Evolutionary conservation across 2,329 filamentous ascomycete species (phyloP), one percentile per base, ranked within the genome.

Genomic region (Corynespora cassiicola): DNA sequence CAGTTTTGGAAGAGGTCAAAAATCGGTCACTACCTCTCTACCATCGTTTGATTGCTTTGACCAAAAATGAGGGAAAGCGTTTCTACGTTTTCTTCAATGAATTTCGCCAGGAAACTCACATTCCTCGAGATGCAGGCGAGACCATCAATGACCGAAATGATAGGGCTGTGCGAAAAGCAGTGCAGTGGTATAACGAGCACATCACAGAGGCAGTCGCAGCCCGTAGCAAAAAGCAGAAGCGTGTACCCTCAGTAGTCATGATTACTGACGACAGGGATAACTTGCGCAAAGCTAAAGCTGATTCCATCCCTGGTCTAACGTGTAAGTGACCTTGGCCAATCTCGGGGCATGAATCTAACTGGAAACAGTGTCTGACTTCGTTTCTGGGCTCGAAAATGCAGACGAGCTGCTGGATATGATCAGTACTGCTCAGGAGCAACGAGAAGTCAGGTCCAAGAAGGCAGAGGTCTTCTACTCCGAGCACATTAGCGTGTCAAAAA

Each of bases 61-160:
- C 91, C 24, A 95, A 92, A 71, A 96, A 92, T 61, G 90, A 96
- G 58, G 90, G 95, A 52, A 99, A 99, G 76, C 84, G 92, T 37
- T 97, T 96, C 66, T 96, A 97, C 63, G 89, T 99, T 35, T 99
- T 99, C 68, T 97, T 97, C 81, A 99, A 99, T 68, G 94, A 99
- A 59, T 99, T 99, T 64, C 82, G 92, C 34, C 76, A 91, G 24
- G 95, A 99, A 69, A 99, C 94, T 0, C 88, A 96, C 61, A 82
- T 96, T 31, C 73, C 80, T 18, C 80, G 94, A 46, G 80, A 85
- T 14, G 69, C 78, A 5, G 86, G 88, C 23, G 94, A 99, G 74
- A 87, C 82, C 3, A 94, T 99, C 70, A 99, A 99, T 65, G 94
- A 99, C 67, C 82, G 94, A 37, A 99, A 99, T 62, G 95, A 99